Conservation (phyloP, 2,329 filamentous ascomycete species). For the Scytalidium lignicola region DNA sequence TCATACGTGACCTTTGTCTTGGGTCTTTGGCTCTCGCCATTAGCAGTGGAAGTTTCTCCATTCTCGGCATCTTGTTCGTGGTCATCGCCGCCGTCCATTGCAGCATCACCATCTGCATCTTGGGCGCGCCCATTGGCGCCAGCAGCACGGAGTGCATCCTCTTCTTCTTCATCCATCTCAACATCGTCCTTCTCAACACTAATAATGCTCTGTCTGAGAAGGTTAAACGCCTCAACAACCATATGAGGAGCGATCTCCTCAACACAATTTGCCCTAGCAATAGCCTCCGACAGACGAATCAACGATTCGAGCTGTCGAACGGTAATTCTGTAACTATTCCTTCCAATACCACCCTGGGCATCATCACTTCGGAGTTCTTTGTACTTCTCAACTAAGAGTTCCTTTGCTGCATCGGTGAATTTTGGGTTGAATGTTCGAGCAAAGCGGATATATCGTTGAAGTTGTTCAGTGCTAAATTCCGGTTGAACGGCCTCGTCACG, state of each 20-base stretch:
- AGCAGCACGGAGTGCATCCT: constrained; percentile 43
- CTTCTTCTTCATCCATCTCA: constrained; percentile 80
- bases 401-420: constrained; percentile 83
- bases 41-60: constrained; percentile 20
- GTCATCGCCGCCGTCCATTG: constrained; percentile 44
- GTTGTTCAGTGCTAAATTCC: constrained; percentile 91
- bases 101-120: constrained; percentile 43
- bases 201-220: constrained; percentile 92
- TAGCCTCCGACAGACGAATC: constrained; percentile 94
- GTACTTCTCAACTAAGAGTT: constrained; percentile 83
- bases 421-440: constrained; percentile 90
- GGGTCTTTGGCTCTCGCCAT: constrained; percentile 25
- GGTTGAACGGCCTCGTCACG: constrained; percentile 88
- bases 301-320: constrained; percentile 93
- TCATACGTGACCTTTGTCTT: constrained; percentile 93
- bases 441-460: constrained; percentile 96
- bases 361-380: constrained; percentile 93
- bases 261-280: constrained; percentile 95
- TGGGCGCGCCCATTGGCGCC: constrained; percentile 33
- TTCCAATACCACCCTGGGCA: constrained; percentile 85
- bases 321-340: constrained; percentile 96
- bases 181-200: constrained; percentile 97
- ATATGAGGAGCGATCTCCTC: constrained; percentile 81
- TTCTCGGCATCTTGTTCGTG: constrained; percentile 40
- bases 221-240: constrained; percentile 86